Evolutionary conservation across 768 basidiomycete genomes (phyloP).

Genomic region (Termitomyces sp.): DNA sequence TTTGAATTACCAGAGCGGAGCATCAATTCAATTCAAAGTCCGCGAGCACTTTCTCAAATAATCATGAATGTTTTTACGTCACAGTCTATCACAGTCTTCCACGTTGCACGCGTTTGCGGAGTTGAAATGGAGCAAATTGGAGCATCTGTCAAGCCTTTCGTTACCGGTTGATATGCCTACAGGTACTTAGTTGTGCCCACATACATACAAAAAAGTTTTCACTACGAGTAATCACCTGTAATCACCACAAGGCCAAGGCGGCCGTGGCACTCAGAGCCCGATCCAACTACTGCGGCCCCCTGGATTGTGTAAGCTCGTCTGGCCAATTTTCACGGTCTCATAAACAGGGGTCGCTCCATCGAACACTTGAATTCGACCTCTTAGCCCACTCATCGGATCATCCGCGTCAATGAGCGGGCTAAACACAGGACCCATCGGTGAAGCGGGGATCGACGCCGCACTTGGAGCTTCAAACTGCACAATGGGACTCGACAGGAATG

Average conservation of each 20-base stretch:
- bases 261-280: slow-evolving; percentile 45
- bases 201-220: too few relatives aligned
- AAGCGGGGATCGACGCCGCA: slow-evolving; percentile 6
- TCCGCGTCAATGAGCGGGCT: slow-evolving; percentile 75
- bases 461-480: slow-evolving; percentile 13
- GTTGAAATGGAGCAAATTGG: not conserved
- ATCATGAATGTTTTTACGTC: not conserved
- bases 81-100: not conserved
- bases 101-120: not conserved
- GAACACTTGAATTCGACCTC: not conserved
- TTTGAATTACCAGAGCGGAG: slow-evolving; percentile 14
- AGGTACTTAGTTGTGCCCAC: not conserved
- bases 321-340: slow-evolving; percentile 85
- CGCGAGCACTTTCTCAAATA: slow-evolving; percentile 2
- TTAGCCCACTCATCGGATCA: slow-evolving; percentile 32
- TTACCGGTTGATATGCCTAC: not conserved
- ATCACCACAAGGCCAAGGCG: not conserved
- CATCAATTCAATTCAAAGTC: slow-evolving; percentile 15
- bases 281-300: slow-evolving; percentile 92
- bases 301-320: slow-evolving; percentile 90
- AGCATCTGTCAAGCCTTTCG: not conserved
- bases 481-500: slow-evolving; percentile 69
- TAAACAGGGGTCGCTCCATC: slow-evolving; percentile 17
- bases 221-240: too few relatives aligned
- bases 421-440: slow-evolving; percentile 27